phyloP scores from a whole-genome alignment of 306 rosid genomes.

The Sesbania bispinosa region DNA sequence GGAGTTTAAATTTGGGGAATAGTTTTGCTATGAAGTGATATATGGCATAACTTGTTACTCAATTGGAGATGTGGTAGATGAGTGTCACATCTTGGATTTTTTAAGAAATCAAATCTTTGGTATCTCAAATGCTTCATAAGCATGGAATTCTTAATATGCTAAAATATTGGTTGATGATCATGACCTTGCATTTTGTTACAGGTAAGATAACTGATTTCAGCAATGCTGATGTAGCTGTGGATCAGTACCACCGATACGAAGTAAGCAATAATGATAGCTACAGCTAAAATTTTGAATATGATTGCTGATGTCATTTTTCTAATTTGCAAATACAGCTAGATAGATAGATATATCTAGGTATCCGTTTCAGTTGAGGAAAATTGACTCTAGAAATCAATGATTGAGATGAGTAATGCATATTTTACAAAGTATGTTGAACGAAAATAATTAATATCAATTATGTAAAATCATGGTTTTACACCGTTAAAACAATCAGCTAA shows the following conservation, averaged over 20 bases:
- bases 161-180: background rate
- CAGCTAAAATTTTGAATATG: background rate
- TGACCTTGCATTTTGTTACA: slow-evolving; percentile 31
- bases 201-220: slow-evolving; percentile 68
- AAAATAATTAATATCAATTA: too few species aligned
- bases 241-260: slow-evolving; percentile 68
- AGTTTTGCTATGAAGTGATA: too few species aligned
- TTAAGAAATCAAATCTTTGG: background rate
- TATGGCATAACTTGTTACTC: background rate
- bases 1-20: too few species aligned
- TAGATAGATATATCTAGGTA: too few species aligned
- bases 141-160: background rate
- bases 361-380: too few species aligned
- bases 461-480: too few species aligned
- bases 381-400: too few species aligned
- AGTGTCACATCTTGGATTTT: too few species aligned
- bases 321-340: too few species aligned
- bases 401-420: too few species aligned
- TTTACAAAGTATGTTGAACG: too few species aligned
- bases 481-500: too few species aligned
- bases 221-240: slow-evolving; percentile 86
- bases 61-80: background rate
- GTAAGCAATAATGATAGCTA: slow-evolving; percentile 31
- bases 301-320: background rate
- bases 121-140: background rate